A percentile compares a stretch with the other conserved stretches of the same genome.
phyloP scores from a whole-genome alignment of 2,329 filamentous ascomycete genomes.

The Diaporthe vaccinii region DNA sequence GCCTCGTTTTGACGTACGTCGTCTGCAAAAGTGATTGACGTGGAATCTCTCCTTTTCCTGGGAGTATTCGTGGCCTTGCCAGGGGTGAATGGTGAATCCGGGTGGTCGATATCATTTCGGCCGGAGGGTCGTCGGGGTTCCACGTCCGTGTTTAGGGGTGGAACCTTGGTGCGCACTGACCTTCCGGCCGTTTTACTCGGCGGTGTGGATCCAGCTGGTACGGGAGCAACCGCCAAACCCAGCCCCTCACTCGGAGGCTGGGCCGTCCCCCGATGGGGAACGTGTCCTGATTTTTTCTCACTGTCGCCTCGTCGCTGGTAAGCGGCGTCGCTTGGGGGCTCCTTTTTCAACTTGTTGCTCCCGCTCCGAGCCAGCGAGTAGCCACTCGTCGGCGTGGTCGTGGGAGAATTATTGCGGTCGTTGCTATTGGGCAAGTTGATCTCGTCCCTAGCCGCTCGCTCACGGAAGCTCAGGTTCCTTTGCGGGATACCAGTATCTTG shows the following conservation, averaged over 20 bases:
- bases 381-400: conserved; percentile 49
- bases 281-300: conserved; percentile 51
- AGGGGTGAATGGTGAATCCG: conserved; percentile 40
- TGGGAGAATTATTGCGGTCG: conserved; percentile 45
- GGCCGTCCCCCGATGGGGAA: conserved; percentile 20
- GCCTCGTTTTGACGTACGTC: conserved; percentile 32
- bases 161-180: conserved; percentile 39
- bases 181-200: conserved; percentile 35
- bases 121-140: conserved; percentile 28
- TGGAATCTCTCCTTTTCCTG: conserved; percentile 40
- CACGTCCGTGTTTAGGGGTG: conserved; percentile 35
- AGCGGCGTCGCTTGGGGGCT: conserved; percentile 67
- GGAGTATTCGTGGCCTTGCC: conserved; percentile 45
- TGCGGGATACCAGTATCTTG: conserved; percentile 57
- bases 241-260: conserved; percentile 16
- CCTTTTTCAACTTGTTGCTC: conserved; percentile 72
- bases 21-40: conserved; percentile 32
- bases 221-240: conserved; percentile 37
- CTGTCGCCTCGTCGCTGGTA: conserved; percentile 58
- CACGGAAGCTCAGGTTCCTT: conserved; percentile 72
- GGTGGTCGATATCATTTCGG: conserved; percentile 39
- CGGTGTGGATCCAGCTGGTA: conserved; percentile 28
- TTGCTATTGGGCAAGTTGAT: conserved; percentile 51
- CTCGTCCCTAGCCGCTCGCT: conserved; percentile 64
- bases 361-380: conserved; percentile 60